Percentiles rank a stretch among this genome's conserved stretches.
Evolutionary conservation across 2,329 filamentous ascomycete genomes (phyloP).

Genomic region (Anthostomella pinea): DNA sequence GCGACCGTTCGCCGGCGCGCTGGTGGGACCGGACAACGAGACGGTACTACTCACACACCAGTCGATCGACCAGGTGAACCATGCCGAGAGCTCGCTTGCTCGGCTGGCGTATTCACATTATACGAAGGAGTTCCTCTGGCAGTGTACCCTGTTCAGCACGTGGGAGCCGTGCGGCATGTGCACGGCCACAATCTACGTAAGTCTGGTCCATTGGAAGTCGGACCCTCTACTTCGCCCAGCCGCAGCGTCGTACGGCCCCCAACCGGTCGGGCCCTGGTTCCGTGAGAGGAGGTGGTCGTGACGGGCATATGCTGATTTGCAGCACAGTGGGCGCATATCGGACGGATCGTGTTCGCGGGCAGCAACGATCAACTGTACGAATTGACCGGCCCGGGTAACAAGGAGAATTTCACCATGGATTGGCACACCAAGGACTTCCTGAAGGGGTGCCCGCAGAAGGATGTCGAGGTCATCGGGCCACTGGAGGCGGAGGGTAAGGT

Average conservation of each 20-base stretch:
- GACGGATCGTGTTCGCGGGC: slow-evolving; percentile 48
- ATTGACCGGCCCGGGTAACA: slow-evolving; percentile 45
- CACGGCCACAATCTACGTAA: slow-evolving; percentile 28
- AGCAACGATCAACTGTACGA: slow-evolving; percentile 44
- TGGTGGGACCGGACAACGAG: slow-evolving; percentile 48
- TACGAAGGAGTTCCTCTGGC: slow-evolving; percentile 44
- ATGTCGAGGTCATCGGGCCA: slow-evolving; percentile 48
- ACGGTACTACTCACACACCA: slow-evolving; percentile 47
- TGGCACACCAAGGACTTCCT: slow-evolving; percentile 48
- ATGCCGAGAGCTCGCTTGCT: slow-evolving; percentile 49
- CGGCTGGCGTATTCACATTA: slow-evolving; percentile 48
- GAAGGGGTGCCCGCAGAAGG: slow-evolving; percentile 42
- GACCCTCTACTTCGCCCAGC: background rate
- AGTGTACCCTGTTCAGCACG: slow-evolving; percentile 49
- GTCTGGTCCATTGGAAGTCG: too few relatives aligned
- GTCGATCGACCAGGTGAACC: slow-evolving; percentile 51
- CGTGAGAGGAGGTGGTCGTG: slow-evolving; percentile 30
- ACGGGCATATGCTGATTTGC: slow-evolving; percentile 27
- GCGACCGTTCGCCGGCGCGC: slow-evolving; percentile 46
- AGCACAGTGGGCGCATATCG: slow-evolving; percentile 48
- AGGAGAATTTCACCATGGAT: slow-evolving; percentile 51
- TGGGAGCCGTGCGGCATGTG: slow-evolving; percentile 58
- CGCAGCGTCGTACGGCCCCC: too few relatives aligned
- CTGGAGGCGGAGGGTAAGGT: slow-evolving; percentile 41
- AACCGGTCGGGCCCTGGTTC: too few relatives aligned